These are phyloP conservation scores for Suillus occidentalis DNA, from an alignment of 768 basidiomycete genomes.

Conservation along the genomic window DNA sequence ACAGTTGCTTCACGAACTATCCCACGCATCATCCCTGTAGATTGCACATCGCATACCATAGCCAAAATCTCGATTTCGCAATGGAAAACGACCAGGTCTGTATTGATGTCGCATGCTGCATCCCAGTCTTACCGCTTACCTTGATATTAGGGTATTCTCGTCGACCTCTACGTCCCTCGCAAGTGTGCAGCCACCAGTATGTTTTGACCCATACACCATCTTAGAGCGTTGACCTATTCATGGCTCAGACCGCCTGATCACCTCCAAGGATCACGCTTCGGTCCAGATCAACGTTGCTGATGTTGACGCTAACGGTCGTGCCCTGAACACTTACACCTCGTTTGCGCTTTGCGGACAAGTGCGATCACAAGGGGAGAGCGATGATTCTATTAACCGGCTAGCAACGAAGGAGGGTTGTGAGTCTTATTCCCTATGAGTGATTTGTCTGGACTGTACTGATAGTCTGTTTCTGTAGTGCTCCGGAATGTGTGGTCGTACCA, in stretches of 20 bases:
- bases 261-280: conserved; percentile 98
- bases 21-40: conserved; percentile 26
- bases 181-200: conserved; percentile 97
- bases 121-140: not conserved
- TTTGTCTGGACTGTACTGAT: conserved; percentile 1
- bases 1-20: conserved; percentile 29
- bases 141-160: conserved; percentile 80
- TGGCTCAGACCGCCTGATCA: conserved; percentile 88
- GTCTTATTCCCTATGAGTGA: conserved; percentile 34
- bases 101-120: conserved; percentile 6
- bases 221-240: conserved; percentile 8
- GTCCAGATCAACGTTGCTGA: conserved; percentile 95
- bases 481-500: conserved; percentile 95
- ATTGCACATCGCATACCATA: conserved; percentile 1
- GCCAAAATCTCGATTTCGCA: conserved; percentile 28
- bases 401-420: conserved; percentile 93
- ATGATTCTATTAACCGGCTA: conserved; percentile 94
- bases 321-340: conserved; percentile 76
- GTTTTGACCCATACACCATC: conserved; percentile 32
- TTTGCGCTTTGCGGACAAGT: conserved; percentile 96
- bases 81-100: conserved; percentile 94
- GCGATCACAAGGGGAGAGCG: conserved; percentile 92
- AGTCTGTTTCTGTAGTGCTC: conserved; percentile 60
- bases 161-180: conserved; percentile 99
- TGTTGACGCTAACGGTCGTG: conserved; percentile 87